These are phyloP conservation scores for Stachybotrys elegans DNA, from an alignment of 2,329 filamentous ascomycete species.

Conservation along the genomic window DNA sequence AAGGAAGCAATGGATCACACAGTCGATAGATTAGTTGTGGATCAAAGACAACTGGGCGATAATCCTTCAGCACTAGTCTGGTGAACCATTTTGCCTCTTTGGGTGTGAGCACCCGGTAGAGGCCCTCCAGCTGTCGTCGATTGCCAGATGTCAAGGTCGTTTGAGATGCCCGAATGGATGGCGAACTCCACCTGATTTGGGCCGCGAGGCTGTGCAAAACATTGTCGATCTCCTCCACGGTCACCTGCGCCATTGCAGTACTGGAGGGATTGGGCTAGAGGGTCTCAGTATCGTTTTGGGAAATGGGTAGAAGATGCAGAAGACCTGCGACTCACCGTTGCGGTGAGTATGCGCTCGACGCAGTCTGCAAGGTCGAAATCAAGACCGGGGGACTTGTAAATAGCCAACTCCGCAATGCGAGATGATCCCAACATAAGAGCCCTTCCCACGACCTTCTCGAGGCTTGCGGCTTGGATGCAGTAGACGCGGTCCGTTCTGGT, in stretches of 20 bases:
- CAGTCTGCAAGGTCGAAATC: constrained; percentile 67
- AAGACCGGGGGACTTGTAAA: constrained; percentile 53
- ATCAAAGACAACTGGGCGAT: constrained; percentile 62
- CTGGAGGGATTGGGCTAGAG: constrained; percentile 38
- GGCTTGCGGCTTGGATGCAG: constrained; percentile 53
- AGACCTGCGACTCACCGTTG: constrained; percentile 54
- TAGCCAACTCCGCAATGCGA: constrained; percentile 55
- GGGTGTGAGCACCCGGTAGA: constrained; percentile 59
- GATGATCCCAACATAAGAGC: constrained; percentile 60
- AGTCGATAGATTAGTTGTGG: constrained; percentile 46
- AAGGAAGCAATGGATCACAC: constrained; percentile 66
- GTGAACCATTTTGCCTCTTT: constrained; percentile 84
- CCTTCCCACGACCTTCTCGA: constrained; percentile 64
- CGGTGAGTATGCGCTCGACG: constrained; percentile 57
- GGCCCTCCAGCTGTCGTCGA: constrained; percentile 42
- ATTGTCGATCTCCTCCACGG: constrained; percentile 67
- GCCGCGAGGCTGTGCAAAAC: constrained; percentile 63
- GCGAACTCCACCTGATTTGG: constrained; percentile 65
- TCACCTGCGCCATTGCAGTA: constrained; percentile 38
- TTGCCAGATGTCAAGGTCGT: constrained; percentile 17
- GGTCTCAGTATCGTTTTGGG: constrained; percentile 1
- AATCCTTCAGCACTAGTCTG: constrained; percentile 72
- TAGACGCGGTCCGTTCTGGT: constrained; percentile 75
- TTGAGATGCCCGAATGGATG: constrained; percentile 42
- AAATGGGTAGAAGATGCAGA: too few relatives aligned